These are phyloP conservation scores for Quercus lobata DNA, from an alignment of 331 rosid species.

Conservation along the genomic window DNA sequence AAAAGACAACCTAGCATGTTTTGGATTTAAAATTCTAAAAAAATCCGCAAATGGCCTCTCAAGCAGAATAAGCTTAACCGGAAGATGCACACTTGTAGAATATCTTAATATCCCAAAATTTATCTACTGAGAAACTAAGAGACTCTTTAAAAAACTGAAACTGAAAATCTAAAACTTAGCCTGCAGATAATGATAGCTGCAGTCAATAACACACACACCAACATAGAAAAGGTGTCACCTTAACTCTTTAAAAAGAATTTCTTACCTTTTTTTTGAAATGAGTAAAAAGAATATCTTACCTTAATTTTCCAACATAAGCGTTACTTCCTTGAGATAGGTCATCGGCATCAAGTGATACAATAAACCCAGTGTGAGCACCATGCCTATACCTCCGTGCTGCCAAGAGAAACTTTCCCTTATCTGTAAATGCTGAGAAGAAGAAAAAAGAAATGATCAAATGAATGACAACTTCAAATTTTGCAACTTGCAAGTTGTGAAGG, in stretches of 20 bases:
- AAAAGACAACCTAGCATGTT: not conserved
- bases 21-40: not conserved
- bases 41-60: not conserved
- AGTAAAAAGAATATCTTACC: constrained; percentile 43
- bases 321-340: constrained; percentile 96
- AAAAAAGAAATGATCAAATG: not conserved
- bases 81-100: not conserved
- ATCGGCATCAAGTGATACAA: constrained; percentile 84
- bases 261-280: constrained; percentile 33
- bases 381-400: constrained; percentile 90
- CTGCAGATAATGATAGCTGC: not conserved
- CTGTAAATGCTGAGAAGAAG: constrained; percentile 68
- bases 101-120: not conserved
- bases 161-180: not conserved
- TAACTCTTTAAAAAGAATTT: constrained; percentile 8
- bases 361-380: constrained; percentile 85
- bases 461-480: constrained; percentile 7
- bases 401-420: constrained; percentile 87
- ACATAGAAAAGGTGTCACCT: not conserved
- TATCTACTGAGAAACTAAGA: not conserved
- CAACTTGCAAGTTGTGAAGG: constrained; percentile 6
- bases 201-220: not conserved
- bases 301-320: constrained; percentile 90
- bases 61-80: not conserved
- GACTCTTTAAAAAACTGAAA: not conserved